Evolutionary conservation across 2,329 filamentous ascomycete genomes (phyloP).

Genomic region (Ascomycota sp.): DNA sequence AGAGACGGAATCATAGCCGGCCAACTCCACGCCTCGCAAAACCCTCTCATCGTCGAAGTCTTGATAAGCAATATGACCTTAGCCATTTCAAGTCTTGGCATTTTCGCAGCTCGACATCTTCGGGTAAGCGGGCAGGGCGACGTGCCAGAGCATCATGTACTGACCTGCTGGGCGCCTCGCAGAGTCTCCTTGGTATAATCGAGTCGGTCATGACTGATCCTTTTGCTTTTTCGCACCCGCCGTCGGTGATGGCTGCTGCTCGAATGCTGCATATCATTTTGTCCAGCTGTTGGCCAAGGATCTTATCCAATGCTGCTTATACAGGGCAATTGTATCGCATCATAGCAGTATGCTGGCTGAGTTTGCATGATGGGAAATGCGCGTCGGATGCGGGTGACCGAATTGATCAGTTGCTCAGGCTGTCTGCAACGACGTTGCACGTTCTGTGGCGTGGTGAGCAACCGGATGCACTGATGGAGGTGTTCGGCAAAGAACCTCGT

Average conservation of each 20-base stretch:
- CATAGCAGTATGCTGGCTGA: conserved; percentile 39
- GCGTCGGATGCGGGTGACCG: too few species aligned
- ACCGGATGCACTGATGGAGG: background rate
- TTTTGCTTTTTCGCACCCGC: conserved; percentile 33
- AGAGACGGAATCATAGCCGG: conserved; percentile 31
- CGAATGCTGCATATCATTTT: conserved; percentile 34
- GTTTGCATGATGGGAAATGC: conserved; percentile 16
- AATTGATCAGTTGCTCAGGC: conserved; percentile 4
- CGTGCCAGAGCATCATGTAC: background rate
- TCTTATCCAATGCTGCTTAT: conserved; percentile 27
- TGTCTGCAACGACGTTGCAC: background rate
- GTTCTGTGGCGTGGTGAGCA: background rate
- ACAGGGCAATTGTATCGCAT: conserved; percentile 40
- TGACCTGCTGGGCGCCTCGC: background rate
- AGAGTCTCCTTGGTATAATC: conserved; percentile 43
- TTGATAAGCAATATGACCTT: conserved; percentile 27
- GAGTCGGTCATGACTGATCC: conserved; percentile 44
- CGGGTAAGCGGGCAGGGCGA: conserved; percentile 19
- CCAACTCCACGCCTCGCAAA: conserved; percentile 34
- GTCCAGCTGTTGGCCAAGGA: conserved; percentile 44
- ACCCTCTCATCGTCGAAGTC: conserved; percentile 31
- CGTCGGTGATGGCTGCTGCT: conserved; percentile 29
- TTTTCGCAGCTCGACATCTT: conserved; percentile 44
- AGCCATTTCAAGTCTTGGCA: conserved; percentile 33
- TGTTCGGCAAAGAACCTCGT: conserved; percentile 5